Percentiles rank a stretch among this genome's conserved stretches.
Evolutionary conservation across 1,284 basidiomycete species (phyloP).

Genomic region (Lignosus rhinocerotis): DNA sequence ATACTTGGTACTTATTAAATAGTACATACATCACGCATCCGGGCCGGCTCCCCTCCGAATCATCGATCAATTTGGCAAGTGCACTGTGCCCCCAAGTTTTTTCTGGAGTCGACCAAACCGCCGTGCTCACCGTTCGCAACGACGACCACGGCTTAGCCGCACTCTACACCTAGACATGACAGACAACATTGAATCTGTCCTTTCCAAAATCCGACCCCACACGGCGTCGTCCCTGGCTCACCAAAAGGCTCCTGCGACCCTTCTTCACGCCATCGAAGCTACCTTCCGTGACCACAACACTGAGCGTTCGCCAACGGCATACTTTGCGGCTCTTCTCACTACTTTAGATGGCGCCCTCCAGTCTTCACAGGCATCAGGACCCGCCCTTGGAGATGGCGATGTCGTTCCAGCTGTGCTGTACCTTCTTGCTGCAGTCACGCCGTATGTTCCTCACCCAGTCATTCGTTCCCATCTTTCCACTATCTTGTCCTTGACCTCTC

Average conservation of each 20-base stretch:
- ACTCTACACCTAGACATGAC: constrained; percentile 24
- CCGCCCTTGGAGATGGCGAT: constrained; percentile 73
- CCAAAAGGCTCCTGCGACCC: constrained; percentile 88
- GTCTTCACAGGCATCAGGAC: constrained; percentile 48
- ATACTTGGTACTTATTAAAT: too few relatives aligned
- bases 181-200: constrained; percentile 49
- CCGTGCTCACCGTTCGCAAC: constrained; percentile 2
- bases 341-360: constrained; percentile 76
- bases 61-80: too few relatives aligned
- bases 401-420: constrained; percentile 88
- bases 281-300: constrained; percentile 81
- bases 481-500: constrained; percentile 71
- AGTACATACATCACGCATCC: too few relatives aligned
- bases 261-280: constrained; percentile 87
- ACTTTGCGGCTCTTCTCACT: constrained; percentile 85
- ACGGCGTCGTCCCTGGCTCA: constrained; percentile 80
- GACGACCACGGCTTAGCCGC: background rate
- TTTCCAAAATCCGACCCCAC: constrained; percentile 89
- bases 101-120: background rate
- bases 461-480: constrained; percentile 68
- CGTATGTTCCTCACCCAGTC: constrained; percentile 78
- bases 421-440: constrained; percentile 77
- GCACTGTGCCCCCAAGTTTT: background rate
- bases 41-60: too few relatives aligned
- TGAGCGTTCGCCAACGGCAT: constrained; percentile 77